Base-by-base conservation (phyloP, 495 filamentous ascomycete species). In the Xylaria telfairii region DNA sequence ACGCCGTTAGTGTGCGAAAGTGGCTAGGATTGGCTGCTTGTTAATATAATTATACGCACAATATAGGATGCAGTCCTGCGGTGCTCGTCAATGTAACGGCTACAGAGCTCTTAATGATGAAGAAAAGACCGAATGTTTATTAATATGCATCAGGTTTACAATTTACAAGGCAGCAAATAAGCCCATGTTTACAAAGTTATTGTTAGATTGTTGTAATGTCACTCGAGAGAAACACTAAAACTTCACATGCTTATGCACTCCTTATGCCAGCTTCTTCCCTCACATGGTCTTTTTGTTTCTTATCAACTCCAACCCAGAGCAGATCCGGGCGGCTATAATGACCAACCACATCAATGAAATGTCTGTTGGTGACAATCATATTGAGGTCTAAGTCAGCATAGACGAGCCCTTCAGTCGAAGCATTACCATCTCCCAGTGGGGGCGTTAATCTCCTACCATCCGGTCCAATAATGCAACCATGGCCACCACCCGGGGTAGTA, bases 261-360 rank as follows among this genome's bases (percentile, higher is more conserved):
- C 4, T 8, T 21, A 21, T 21, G 7, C 5, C 15, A 4, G 8
- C 46, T 17, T 21, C 21, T 32, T 64, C 41, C 24, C 28, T 19
- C 1, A 64, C 60, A 15, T 1, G 60, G 10, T 67, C 32, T 74
- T 81, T 84, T 60, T 77, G 68, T 60, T 71, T 60, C 32, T 71
- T 71, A 68, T 85, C 83, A 2, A 85, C 84, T 10, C 83, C 83
- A 61, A 88, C 54, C 81, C 83, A 86, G 57, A 90, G 74, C 66
- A 89, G 71, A 77, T 89, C 86, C 5, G 87, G 87, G 21, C 87
- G 79, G 60, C 81, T 85, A 51, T 88, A 88, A 69, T 88, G 85
- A 0, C 86, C 87, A 37, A 75, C 73, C 7, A 71, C 72, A 76
- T 89, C 85, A 4, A 83, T 68, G 70, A 87, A 86, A 0, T 71